A percentile compares a stretch with the other conserved stretches of the same genome.
Conservation (phyloP, 2,329 filamentous ascomycete species). For the Talaromyces amestolkiae region DNA sequence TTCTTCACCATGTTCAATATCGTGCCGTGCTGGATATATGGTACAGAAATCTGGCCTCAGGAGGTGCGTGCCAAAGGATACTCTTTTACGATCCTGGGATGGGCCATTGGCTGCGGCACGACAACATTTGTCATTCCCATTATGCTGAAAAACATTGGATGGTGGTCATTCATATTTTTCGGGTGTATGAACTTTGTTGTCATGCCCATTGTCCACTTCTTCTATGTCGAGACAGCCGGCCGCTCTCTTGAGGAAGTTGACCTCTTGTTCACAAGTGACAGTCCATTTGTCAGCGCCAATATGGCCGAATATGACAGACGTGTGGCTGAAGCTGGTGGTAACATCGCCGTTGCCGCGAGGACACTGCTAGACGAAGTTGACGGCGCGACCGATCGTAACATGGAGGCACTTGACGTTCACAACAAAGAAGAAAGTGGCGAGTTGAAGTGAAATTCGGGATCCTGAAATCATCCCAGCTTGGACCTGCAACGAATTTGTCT, state of each 20-base stretch:
- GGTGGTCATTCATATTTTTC: slow-evolving; percentile 31
- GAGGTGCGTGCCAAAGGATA: slow-evolving; percentile 53
- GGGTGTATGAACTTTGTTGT: slow-evolving; percentile 26
- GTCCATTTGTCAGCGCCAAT: slow-evolving; percentile 31
- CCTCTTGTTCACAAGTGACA: slow-evolving; percentile 29
- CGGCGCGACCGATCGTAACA: slow-evolving; percentile 22
- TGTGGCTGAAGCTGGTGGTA: slow-evolving; percentile 30
- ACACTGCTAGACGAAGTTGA: slow-evolving; percentile 33
- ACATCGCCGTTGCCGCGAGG: slow-evolving; percentile 30
- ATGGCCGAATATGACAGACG: slow-evolving; percentile 32
- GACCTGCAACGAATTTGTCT: neutral
- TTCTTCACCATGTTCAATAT: slow-evolving; percentile 63
- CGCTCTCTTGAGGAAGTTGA: slow-evolving; percentile 32
- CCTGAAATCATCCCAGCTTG: neutral
- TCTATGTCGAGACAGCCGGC: neutral
- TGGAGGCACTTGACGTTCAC: neutral
- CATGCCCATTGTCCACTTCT: neutral
- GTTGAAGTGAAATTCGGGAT: neutral
- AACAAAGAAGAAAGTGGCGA: neutral
- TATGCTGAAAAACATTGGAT: slow-evolving; percentile 28
- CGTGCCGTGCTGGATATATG: slow-evolving; percentile 54
- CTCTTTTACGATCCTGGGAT: slow-evolving; percentile 50
- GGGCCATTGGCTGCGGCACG: slow-evolving; percentile 43
- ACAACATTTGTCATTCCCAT: slow-evolving; percentile 30
- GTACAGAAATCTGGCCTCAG: slow-evolving; percentile 50